Percentiles rank a stretch among this genome's conserved stretches.
phyloP scores from a whole-genome alignment of 106 monocot species.

The Hemerocallis citrina region DNA sequence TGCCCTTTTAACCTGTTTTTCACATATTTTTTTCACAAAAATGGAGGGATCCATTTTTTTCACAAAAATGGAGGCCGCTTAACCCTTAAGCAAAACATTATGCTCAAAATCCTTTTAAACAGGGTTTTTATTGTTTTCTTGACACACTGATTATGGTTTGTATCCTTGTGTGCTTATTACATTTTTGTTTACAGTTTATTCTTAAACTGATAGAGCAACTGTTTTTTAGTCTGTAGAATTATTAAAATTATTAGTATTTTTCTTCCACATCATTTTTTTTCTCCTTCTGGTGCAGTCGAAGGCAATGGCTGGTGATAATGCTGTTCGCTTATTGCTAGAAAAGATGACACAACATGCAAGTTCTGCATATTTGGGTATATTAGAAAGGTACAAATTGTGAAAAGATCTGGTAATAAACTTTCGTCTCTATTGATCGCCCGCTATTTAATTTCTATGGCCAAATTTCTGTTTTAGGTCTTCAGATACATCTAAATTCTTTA shows the following conservation, averaged over 20 bases:
- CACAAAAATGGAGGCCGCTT: no score
- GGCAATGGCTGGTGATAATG: slow-evolving; percentile 94
- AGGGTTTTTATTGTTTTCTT: no score
- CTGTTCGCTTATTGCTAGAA: slow-evolving; percentile 75
- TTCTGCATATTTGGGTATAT: slow-evolving; percentile 76
- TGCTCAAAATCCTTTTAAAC: no score
- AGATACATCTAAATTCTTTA: background rate
- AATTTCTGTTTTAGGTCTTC: background rate
- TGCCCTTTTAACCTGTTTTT: no score
- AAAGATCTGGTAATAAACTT: background rate
- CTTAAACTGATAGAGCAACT: background rate
- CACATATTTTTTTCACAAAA: no score
- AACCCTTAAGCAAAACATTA: no score
- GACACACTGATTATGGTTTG: background rate
- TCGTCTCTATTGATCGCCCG: background rate
- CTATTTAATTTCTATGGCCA: background rate
- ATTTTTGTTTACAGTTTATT: background rate
- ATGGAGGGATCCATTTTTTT: no score
- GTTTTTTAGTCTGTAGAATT: background rate
- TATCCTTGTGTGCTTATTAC: background rate
- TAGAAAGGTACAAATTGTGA: slow-evolving; percentile 61
- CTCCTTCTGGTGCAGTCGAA: slow-evolving; percentile 48
- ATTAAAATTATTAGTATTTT: background rate
- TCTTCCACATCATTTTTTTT: slow-evolving; percentile 2
- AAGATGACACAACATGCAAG: slow-evolving; percentile 91